Evolutionary conservation across 305 asterid species (phyloP), one percentile per base, ranked within the genome.

Genomic region (Euphrasia arctica): DNA sequence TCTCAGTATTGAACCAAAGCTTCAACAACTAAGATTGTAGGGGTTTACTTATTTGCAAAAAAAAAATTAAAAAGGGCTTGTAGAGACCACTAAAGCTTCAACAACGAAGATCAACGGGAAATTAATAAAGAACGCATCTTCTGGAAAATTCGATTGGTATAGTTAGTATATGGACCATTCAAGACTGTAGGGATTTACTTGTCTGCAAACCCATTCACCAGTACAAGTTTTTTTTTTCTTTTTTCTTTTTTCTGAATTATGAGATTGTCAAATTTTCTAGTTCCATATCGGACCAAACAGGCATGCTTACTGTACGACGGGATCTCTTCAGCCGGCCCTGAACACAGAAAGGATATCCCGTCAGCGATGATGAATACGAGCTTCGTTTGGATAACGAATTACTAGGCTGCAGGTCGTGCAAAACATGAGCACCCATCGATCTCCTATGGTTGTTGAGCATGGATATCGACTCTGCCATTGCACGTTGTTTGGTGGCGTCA

Each of bases 1-100:
- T 73, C 82, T 84, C 58, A 91, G 85, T 63, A 89, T 87, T 29
- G 98, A 92, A 66, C 97, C 97, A 52, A 92, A 18, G 22, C 22
- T 18, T 18, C 22, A 18, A 18, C 22, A 18, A 18, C 22, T 18
- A 18, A 18, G 22, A 18, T 18, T 18, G 22, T 18, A 18, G 22
- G 22, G 22, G 22, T 18, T 18, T 18, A 18, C 22, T 18, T 18
- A 18, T 18, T 18, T 18, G 22, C 22, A 18, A 18, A 18, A 18
- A 18, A 18, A 25, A 18, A 18, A 18, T 18, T 18, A 18, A 18
- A 18, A 18, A 18, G 22, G 22, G 22, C 22, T 18, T 18, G 22
- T 18, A 18, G 22, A 18, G 22, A 18, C 22, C 22, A 18, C 22
- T 18, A 18, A 18, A 18, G 22, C 22, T 18, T 18, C 22, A 18